Percentiles rank a stretch among this genome's conserved stretches.
Evolutionary conservation across 1,139 yeast species (phyloP).

Genomic region (Nakaseomyces delphensis): DNA sequence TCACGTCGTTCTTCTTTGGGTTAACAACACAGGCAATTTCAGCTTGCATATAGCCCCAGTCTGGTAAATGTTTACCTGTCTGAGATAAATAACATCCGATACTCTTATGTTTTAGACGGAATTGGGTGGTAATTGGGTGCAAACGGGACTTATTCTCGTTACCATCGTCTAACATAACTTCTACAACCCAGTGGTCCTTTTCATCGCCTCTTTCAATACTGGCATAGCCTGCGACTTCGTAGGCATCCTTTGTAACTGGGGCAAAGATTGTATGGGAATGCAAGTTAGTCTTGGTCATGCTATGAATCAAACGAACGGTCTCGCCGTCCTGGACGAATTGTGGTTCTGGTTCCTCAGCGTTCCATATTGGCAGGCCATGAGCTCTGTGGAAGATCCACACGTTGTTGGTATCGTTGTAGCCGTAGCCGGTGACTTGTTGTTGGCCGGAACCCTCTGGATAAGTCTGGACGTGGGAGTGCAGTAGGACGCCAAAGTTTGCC

Average conservation of each 20-base stretch:
- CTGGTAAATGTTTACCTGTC: conserved; percentile 72
- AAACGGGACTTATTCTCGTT: conserved; percentile 54
- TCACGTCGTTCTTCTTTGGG: conserved; percentile 76
- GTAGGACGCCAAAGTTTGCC: conserved; percentile 84
- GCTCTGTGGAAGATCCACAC: conserved; percentile 80
- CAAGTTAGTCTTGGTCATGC: conserved; percentile 75
- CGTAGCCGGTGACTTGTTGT: conserved; percentile 92
- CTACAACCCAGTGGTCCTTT: conserved; percentile 92
- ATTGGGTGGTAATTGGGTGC: conserved; percentile 81
- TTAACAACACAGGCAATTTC: conserved; percentile 81
- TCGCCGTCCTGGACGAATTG: conserved; percentile 64
- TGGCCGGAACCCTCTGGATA: conserved; percentile 94
- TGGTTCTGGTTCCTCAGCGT: conserved; percentile 42
- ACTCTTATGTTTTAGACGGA: conserved; percentile 62
- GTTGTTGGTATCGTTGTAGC: conserved; percentile 86
- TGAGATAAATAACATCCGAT: conserved; percentile 83
- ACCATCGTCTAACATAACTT: conserved; percentile 71
- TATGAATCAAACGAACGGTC: conserved; percentile 70
- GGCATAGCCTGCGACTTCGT: conserved; percentile 93
- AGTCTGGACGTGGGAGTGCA: conserved; percentile 90
- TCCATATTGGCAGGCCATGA: conserved; percentile 50
- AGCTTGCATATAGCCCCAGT: conserved; percentile 98
- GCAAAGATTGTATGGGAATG: conserved; percentile 82
- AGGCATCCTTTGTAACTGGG: conserved; percentile 60
- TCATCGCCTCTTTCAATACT: conserved; percentile 76